phyloP scores from a whole-genome alignment of 345 rosid genomes.

The Geranium rotundifolium region DNA sequence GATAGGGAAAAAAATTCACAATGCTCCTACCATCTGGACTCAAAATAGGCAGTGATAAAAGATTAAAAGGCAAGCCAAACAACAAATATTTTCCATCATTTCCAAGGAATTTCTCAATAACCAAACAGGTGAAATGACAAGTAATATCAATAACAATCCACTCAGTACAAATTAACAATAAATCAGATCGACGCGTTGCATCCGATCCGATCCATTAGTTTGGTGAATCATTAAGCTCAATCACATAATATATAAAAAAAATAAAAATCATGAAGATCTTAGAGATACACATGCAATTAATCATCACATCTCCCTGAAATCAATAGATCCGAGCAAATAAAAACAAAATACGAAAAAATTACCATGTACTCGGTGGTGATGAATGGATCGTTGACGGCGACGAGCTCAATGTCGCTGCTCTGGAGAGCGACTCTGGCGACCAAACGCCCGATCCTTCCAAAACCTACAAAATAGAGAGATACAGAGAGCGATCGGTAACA shows the following conservation, averaged over 20 bases:
- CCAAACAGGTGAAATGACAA: neutral
- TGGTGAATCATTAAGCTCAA: neutral
- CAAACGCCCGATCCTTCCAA: constrained; percentile 69
- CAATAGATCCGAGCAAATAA: no score
- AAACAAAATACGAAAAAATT: neutral
- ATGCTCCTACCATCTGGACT: neutral
- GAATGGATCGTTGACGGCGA: constrained; percentile 69
- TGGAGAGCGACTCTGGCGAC: constrained; percentile 65
- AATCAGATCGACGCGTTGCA: neutral
- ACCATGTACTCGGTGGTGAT: constrained; percentile 67
- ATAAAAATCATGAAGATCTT: neutral
- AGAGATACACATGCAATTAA: neutral
- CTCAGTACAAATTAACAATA: no score
- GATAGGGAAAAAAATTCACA: neutral
- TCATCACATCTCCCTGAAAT: no score
- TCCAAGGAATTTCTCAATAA: neutral
- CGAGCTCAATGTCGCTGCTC: constrained; percentile 62
- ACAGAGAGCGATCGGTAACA: neutral
- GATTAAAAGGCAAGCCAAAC: no score
- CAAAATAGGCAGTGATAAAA: neutral
- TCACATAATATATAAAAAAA: neutral
- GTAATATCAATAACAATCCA: neutral
- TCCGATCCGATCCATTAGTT: neutral
- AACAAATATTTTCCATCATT: no score
- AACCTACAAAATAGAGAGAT: constrained; percentile 23